These are phyloP conservation scores for Kwoniella dendrophila DNA, from an alignment of 768 basidiomycete species.

Conservation along the genomic window DNA sequence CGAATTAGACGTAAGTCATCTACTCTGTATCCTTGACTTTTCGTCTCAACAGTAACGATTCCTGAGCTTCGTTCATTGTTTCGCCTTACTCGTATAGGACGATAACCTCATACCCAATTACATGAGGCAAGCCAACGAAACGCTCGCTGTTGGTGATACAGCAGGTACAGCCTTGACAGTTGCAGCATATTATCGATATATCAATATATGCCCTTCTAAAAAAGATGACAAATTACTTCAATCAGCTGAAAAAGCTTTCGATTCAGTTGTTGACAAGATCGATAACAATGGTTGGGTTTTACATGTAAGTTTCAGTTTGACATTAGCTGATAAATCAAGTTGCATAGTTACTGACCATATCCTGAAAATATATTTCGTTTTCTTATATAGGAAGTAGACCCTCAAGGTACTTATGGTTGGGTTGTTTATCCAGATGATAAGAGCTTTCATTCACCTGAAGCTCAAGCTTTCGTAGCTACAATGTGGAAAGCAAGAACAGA, in stretches of 20 bases:
- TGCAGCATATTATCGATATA: slow-evolving; percentile 42
- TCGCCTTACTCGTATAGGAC: too few relatives aligned
- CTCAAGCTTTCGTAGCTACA: slow-evolving; percentile 36
- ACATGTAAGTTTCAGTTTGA: slow-evolving; percentile 25
- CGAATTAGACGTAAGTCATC: slow-evolving; percentile 16
- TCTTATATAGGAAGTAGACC: slow-evolving; percentile 33
- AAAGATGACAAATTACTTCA: background rate
- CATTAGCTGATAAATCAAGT: background rate
- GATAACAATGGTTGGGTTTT: slow-evolving; percentile 33
- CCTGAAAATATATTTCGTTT: background rate
- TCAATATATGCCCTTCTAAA: slow-evolving; percentile 5
- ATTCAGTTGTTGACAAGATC: slow-evolving; percentile 34
- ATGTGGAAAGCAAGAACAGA: slow-evolving; percentile 46
- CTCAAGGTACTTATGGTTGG: slow-evolving; percentile 34
- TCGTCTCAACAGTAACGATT: too few relatives aligned
- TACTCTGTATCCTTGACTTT: background rate
- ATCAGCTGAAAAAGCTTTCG: slow-evolving; percentile 28
- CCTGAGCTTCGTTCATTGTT: too few relatives aligned
- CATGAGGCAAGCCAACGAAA: slow-evolving; percentile 16
- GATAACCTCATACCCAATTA: slow-evolving; percentile 27
- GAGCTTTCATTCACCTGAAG: slow-evolving; percentile 37
- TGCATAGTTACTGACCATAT: background rate
- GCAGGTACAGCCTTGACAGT: slow-evolving; percentile 36
- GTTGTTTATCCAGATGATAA: slow-evolving; percentile 26
- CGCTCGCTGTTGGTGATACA: slow-evolving; percentile 23